Evolutionary conservation across 2,329 filamentous ascomycete species (phyloP), one percentile per base, ranked within the genome.

Genomic region (Capronia americana): DNA sequence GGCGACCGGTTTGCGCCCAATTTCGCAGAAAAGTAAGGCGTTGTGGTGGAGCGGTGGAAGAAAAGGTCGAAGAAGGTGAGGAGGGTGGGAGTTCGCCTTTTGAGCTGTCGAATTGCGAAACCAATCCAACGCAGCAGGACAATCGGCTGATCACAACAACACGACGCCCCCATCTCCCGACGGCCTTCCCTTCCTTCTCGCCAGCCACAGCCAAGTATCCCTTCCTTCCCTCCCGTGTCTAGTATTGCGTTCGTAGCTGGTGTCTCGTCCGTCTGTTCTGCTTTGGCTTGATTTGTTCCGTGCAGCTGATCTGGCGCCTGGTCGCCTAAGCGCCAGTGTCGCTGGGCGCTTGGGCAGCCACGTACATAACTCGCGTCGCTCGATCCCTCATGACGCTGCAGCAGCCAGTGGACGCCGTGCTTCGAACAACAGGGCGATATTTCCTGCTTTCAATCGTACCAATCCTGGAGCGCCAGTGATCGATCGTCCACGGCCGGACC

Each of bases 391-490:
- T 28, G 28, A 32, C 8, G n/a, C 28, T n/a, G 28, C 28, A 55
- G 28, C 28, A 55, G 53, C 28, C 53, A 55, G 12, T 55, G 23
- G 28, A 30, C 24, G 28, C 20, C 17, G 30, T 55, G 24, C 28
- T 32, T 34, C 8, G 11, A 20, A n/a, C 28, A 20, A 20, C 53
- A 55, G 20, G 8, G 14, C 17, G 28, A 34, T 34, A 34, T 55
- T 20, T 24, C 10, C 12, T n/a, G 17, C 48, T 14, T 44, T 70
- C 61, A 70, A 53, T 73, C 71, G 56, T 71, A 72, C 71, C 71
- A 73, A 56, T 73, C 71, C 57, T 59, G 66, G 20, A 73, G 64
- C 50, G 57, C 63, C n/a, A 73, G 56, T 32, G 65, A 30, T 64
- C 53, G 63, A 46, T 72, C 70, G 61, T 71, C 63, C 53, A 57